Evolutionary conservation across 2,329 filamentous ascomycete species (phyloP).

Genomic region (Monosporascus sp.): DNA sequence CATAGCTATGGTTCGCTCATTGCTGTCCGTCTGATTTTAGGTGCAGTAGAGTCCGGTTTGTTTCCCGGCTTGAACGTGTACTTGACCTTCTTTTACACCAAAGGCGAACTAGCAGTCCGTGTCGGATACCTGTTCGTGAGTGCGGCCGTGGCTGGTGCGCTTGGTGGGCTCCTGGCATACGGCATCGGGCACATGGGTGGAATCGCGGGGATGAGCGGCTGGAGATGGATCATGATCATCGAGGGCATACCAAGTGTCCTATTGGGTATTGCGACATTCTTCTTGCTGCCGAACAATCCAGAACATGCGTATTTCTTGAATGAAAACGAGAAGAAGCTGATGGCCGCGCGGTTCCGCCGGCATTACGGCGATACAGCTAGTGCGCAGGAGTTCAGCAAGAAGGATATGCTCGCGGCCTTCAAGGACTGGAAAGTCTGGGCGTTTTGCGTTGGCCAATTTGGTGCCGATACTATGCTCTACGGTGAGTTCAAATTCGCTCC

Average conservation of each 20-base stretch:
- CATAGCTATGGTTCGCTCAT: conserved; percentile 60
- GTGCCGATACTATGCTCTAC: conserved; percentile 71
- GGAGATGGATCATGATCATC: conserved; percentile 68
- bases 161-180: conserved; percentile 68
- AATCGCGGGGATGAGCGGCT: conserved; percentile 56
- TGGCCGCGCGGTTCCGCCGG: conserved; percentile 29
- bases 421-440: conserved; percentile 72
- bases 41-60: conserved; percentile 41
- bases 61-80: conserved; percentile 24
- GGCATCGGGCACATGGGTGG: conserved; percentile 71
- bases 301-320: conserved; percentile 57
- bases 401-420: conserved; percentile 62
- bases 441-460: conserved; percentile 67
- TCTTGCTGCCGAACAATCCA: conserved; percentile 55
- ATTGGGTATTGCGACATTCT: conserved; percentile 51
- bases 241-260: conserved; percentile 43
- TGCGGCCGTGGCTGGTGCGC: conserved; percentile 65
- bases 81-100: conserved; percentile 72
- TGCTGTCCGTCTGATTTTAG: conserved; percentile 64
- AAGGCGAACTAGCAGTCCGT: conserved; percentile 64
- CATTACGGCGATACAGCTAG: conserved; percentile 45
- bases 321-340: conserved; percentile 50
- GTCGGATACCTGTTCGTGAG: conserved; percentile 70
- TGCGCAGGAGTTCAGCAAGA: conserved; percentile 43
- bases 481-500: conserved; percentile 23